A percentile compares a stretch with the other conserved stretches of the same genome.
Evolutionary conservation across 805 yeast genomes (phyloP).

Genomic region (Ogataea angusta): DNA sequence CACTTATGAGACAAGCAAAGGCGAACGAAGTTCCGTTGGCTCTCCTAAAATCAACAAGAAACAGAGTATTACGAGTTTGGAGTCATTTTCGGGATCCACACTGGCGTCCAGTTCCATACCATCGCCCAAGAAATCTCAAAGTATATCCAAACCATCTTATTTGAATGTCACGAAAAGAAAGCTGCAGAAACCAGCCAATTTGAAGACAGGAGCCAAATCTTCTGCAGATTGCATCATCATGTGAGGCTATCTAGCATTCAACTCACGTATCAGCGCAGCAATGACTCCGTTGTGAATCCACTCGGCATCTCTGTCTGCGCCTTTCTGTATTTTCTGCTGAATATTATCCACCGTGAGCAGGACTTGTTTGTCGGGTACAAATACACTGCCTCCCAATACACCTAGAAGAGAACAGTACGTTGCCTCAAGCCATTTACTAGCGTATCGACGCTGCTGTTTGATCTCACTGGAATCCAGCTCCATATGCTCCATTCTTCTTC

Average conservation of each 20-base stretch:
- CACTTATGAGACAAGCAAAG: constrained; percentile 19
- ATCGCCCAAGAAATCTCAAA: neutral
- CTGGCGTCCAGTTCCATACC: neutral
- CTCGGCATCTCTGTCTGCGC: neutral
- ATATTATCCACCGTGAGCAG: constrained; percentile 4
- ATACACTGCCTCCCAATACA: constrained; percentile 3
- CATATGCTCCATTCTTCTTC: constrained; percentile 3
- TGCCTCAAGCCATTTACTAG: constrained; percentile 7
- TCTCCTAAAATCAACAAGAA: constrained; percentile 1
- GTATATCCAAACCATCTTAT: neutral
- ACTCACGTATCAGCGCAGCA: neutral
- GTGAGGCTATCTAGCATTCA: constrained; percentile 15
- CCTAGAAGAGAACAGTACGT: constrained; percentile 8
- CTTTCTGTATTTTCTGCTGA: neutral
- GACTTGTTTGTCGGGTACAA: constrained; percentile 1
- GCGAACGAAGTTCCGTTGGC: constrained; percentile 1
- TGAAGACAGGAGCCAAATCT: neutral
- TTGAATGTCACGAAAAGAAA: constrained; percentile 2
- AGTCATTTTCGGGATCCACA: neutral
- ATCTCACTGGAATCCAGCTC: neutral
- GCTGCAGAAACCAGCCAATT: neutral
- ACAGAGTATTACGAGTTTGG: neutral
- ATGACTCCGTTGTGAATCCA: constrained; percentile 1
- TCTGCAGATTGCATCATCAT: constrained; percentile 33
- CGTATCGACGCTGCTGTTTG: neutral